Conservation (phyloP, 257 asterid species). For the Przewalskia tangutica region DNA sequence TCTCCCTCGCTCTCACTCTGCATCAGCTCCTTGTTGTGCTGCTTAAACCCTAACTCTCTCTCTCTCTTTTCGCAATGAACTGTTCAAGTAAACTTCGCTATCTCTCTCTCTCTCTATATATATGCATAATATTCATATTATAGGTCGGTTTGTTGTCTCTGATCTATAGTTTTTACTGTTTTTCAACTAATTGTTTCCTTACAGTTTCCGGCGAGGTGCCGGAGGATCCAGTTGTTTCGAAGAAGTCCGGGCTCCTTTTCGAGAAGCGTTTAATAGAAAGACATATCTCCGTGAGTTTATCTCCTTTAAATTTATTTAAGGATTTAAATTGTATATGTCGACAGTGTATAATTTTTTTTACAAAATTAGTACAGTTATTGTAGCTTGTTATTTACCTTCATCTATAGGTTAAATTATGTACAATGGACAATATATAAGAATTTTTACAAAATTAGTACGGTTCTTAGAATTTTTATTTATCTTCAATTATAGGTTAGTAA, state of each 20-base stretch:
- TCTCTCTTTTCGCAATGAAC: slow-evolving; percentile 35
- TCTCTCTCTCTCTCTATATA: not conserved
- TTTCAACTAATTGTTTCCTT: not conserved
- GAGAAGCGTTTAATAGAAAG: slow-evolving; percentile 91
- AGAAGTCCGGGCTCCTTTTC: slow-evolving; percentile 65
- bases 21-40: not conserved
- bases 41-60: not conserved
- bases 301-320: not conserved
- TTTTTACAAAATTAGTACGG: not conserved
- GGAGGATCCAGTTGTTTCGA: slow-evolving; percentile 93
- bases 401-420: no score
- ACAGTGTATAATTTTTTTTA: no score
- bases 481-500: not conserved
- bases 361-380: no score
- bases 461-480: not conserved
- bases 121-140: not conserved
- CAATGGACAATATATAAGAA: no score
- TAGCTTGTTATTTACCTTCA: no score
- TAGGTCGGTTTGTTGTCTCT: slow-evolving; percentile 9
- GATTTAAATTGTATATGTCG: not conserved
- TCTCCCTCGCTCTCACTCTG: slow-evolving; percentile 10
- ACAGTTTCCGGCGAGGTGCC: slow-evolving; percentile 99
- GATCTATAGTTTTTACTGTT: slow-evolving; percentile 1
- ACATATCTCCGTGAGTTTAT: slow-evolving; percentile 58
- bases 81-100: slow-evolving; percentile 61